These are phyloP conservation scores for Coemansia sp. DNA, from an alignment of 192 early-diverging fungal species.

Conservation along the genomic window DNA sequence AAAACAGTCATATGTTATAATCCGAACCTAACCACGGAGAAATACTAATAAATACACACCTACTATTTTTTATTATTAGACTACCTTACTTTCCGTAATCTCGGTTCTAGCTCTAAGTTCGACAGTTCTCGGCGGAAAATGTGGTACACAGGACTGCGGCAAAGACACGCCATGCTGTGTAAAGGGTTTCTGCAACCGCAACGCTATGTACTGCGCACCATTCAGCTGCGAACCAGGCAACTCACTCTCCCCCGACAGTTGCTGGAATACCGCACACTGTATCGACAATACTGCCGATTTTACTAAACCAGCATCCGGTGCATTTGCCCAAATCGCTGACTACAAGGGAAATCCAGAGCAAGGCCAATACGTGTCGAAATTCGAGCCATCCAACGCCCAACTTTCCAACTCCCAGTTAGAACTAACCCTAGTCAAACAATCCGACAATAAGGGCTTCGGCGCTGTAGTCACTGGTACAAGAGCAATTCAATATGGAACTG, in stretches of 20 bases:
- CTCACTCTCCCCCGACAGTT: slow-evolving; percentile 34
- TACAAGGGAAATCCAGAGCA: slow-evolving; percentile 60
- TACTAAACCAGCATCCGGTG: not conserved
- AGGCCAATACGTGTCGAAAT: slow-evolving; percentile 58
- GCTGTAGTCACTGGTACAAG: slow-evolving; percentile 60
- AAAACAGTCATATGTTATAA: not conserved
- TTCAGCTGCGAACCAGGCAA: slow-evolving; percentile 52
- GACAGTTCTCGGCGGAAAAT: slow-evolving; percentile 21
- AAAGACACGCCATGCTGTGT: slow-evolving; percentile 57
- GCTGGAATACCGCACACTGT: slow-evolving; percentile 52
- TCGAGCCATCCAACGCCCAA: slow-evolving; percentile 58
- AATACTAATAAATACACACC: not conserved
- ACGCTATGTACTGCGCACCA: slow-evolving; percentile 49
- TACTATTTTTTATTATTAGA: not conserved
- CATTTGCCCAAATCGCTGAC: slow-evolving; percentile 39
- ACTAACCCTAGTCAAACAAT: slow-evolving; percentile 49
- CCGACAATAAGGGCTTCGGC: slow-evolving; percentile 58
- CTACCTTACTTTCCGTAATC: slow-evolving; percentile 15
- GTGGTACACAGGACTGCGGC: slow-evolving; percentile 33
- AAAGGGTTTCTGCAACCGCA: slow-evolving; percentile 54
- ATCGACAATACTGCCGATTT: slow-evolving; percentile 43
- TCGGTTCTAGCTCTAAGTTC: slow-evolving; percentile 11
- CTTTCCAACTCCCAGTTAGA: slow-evolving; percentile 48
- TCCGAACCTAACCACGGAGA: not conserved
- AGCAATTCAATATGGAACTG: slow-evolving; percentile 64